Base-by-base conservation (phyloP, 805 yeast genomes). In the Candida broadrunensis region DNA sequence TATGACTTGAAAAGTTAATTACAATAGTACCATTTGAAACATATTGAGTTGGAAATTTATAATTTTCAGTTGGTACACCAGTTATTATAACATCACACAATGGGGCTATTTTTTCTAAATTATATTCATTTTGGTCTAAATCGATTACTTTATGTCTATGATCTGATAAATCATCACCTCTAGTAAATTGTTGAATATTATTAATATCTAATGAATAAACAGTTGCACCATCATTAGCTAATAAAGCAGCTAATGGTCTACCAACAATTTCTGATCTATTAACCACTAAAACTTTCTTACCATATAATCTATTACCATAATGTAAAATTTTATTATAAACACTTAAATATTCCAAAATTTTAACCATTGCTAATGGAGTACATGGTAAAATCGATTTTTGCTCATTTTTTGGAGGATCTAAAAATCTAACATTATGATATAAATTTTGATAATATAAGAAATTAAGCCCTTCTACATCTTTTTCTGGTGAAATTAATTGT, bases 201-300 rank as follows among this genome's bases (percentile, higher is more conserved):
- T 85, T 81, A 37, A 93, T 67, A 58, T 93, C 98, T 2, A 82
- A 91, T 1, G 98, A 90, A 61, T 85, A 93, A 2, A 93, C 98
- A 1, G 83, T 84, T 17, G 99, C 99, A 47, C 99, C 99, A 58
- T 93, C 99, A 56, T 93, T 93, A 15, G 99, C 98, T 48, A 93
- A 70, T 27, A 93, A 65, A 0, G 99, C 98, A 25, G 98, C 98
- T 44, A 93, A 70, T 1, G 99, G 99, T 52, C 99, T 80, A 11
- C 99, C 99, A 17, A 93, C 99, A 55, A 93, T 91, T 65, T 93
- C 99, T 11, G 96, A 86, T 56, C 99, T 75, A 66, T 93, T 93
- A 38, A 93, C 90, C 34, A 93, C 82, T 36, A 95, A 82, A 41
- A 91, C 75, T 38, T 93, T 91, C 65, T 89, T 90, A 34, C 99